Evolutionary conservation across 2,329 filamentous ascomycete species (phyloP).

Genomic region (Aspergillus felis): DNA sequence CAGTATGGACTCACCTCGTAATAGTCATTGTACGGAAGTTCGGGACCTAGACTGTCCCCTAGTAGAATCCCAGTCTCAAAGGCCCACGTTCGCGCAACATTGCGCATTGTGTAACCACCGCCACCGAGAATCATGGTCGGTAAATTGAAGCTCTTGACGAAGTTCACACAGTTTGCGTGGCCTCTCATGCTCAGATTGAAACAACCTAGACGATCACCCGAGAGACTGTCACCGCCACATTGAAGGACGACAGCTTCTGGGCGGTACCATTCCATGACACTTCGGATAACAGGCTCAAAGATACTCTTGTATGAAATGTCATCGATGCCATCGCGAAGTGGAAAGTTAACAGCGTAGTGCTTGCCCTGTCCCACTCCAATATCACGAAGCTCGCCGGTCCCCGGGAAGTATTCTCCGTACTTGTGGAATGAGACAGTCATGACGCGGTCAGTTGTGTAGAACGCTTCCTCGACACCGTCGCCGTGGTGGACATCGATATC

Average conservation of each 20-base stretch:
- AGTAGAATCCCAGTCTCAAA: constrained; percentile 77
- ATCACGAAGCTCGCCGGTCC: constrained; percentile 65
- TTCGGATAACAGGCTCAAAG: constrained; percentile 64
- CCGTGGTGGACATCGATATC: constrained; percentile 67
- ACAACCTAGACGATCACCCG: constrained; percentile 63
- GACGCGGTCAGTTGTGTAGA: constrained; percentile 67
- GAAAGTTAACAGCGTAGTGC: constrained; percentile 67
- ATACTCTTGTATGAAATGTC: constrained; percentile 65
- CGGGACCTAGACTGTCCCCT: constrained; percentile 72
- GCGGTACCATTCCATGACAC: constrained; percentile 66
- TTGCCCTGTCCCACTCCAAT: constrained; percentile 65
- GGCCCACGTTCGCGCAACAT: constrained; percentile 58
- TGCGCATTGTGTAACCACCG: constrained; percentile 68
- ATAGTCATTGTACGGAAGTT: constrained; percentile 95
- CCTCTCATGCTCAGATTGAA: constrained; percentile 69
- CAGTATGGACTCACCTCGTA: constrained; percentile 57
- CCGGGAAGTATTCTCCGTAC: constrained; percentile 69
- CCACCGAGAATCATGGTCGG: constrained; percentile 64
- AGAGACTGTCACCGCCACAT: constrained; percentile 65
- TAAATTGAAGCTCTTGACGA: constrained; percentile 63
- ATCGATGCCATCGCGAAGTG: constrained; percentile 65
- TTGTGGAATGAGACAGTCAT: constrained; percentile 72
- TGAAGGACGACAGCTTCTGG: constrained; percentile 66
- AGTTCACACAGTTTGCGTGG: constrained; percentile 67
- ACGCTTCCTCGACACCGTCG: constrained; percentile 67